These are phyloP conservation scores for Halophytophthora batemanensis DNA, from an alignment of 352 stramenopile genomes.

Conservation along the genomic window DNA sequence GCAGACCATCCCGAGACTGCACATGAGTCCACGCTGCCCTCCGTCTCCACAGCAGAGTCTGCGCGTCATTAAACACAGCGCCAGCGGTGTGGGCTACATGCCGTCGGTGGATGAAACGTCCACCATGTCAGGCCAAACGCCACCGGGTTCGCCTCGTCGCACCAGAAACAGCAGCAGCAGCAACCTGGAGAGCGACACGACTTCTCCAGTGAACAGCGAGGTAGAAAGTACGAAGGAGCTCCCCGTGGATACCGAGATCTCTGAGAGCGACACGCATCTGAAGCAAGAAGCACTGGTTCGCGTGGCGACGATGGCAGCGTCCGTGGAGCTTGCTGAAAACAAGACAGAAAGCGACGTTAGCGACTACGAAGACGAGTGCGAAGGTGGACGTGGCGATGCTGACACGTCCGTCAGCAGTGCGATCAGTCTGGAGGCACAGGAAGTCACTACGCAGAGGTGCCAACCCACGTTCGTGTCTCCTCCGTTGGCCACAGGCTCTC, in stretches of 20 bases:
- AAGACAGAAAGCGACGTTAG: not conserved
- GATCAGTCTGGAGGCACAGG: constrained; percentile 3
- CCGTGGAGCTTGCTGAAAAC: constrained; percentile 4
- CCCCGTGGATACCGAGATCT: constrained; percentile 16
- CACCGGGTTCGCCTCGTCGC: constrained; percentile 37
- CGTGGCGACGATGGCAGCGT: constrained; percentile 20
- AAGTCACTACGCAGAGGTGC: constrained; percentile 5
- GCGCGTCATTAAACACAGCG: constrained; percentile 28
- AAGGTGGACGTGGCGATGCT: too few species aligned
- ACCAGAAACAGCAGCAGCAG: constrained; percentile 18
- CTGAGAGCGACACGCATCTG: constrained; percentile 10
- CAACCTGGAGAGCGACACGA: constrained; percentile 9
- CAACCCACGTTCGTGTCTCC: constrained; percentile 46
- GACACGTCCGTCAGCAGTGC: not conserved
- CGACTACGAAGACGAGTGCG: not conserved
- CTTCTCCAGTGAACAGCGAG: not conserved
- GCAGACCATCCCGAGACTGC: constrained; percentile 25
- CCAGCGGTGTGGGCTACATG: constrained; percentile 57
- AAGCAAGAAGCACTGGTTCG: constrained; percentile 23
- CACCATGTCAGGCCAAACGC: constrained; percentile 47
- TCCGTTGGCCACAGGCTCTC: constrained; percentile 45
- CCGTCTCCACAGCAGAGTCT: constrained; percentile 48
- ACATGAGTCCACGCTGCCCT: constrained; percentile 27
- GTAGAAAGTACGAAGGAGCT: constrained; percentile 12
- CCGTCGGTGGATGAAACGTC: constrained; percentile 64